A percentile compares a stretch with the other conserved stretches of the same genome.
Evolutionary conservation across 169 alveolate genomes (phyloP).

Genomic region (Eimeria acervulina): DNA sequence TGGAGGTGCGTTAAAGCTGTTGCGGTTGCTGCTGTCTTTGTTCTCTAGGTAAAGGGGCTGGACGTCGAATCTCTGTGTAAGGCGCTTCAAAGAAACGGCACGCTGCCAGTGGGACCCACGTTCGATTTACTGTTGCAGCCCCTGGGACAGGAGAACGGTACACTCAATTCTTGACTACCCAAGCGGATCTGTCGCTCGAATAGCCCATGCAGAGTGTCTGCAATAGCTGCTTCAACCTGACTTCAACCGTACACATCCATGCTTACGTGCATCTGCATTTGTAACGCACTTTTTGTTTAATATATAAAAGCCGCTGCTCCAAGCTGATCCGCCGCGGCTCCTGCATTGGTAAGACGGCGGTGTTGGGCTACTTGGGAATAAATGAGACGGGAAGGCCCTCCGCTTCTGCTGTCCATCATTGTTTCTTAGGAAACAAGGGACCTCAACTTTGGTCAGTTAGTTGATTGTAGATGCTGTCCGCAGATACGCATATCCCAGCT

Average conservation of each 20-base stretch:
- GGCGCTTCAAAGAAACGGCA: conserved; percentile 80
- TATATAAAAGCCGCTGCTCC: not conserved
- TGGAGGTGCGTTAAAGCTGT: not conserved
- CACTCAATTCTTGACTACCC: not conserved
- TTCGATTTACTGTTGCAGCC: conserved; percentile 64
- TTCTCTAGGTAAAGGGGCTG: conserved; percentile 69
- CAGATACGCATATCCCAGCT: not conserved
- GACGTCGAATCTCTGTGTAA: conserved; percentile 75
- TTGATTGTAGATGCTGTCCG: not conserved
- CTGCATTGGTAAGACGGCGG: not conserved
- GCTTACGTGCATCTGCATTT: not conserved
- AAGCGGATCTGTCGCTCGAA: not conserved
- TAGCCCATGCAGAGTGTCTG: not conserved
- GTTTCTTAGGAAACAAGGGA: not conserved
- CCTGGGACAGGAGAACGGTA: conserved; percentile 31
- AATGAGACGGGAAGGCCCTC: not conserved
- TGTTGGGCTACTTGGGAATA: not conserved
- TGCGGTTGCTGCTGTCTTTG: not conserved
- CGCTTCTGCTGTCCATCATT: not conserved
- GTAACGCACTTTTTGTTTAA: not conserved
- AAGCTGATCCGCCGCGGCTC: not conserved
- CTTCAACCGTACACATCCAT: not conserved
- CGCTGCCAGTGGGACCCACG: conserved; percentile 66
- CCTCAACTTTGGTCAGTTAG: not conserved
- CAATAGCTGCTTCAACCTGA: not conserved